These are phyloP conservation scores for Lophiotrema nucula DNA, from an alignment of 495 filamentous ascomycete genomes.

Conservation along the genomic window DNA sequence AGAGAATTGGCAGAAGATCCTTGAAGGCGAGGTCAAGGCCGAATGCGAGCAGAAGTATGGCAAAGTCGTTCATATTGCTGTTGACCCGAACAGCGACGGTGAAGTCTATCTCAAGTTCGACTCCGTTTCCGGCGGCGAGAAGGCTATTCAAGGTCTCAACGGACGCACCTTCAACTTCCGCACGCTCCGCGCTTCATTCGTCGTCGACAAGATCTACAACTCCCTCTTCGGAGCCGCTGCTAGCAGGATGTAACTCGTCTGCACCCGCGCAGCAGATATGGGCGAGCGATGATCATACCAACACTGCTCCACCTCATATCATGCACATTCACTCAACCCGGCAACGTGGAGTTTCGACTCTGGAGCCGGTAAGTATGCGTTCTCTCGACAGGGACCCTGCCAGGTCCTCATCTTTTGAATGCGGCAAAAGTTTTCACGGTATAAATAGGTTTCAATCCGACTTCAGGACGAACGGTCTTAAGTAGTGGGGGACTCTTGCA, in stretches of 20 bases:
- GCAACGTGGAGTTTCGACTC: too few relatives aligned
- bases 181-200: conserved; percentile 87
- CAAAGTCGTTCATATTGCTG: conserved; percentile 93
- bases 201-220: conserved; percentile 98
- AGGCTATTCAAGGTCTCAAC: conserved; percentile 95
- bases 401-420: too few relatives aligned
- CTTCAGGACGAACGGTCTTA: too few relatives aligned
- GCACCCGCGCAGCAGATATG: too few relatives aligned
- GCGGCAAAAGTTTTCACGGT: too few relatives aligned
- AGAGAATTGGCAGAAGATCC: conserved; percentile 84
- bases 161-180: conserved; percentile 90
- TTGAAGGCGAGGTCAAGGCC: conserved; percentile 88
- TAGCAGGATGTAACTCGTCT: conserved; percentile 1
- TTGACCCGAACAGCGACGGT: conserved; percentile 87
- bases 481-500: too few relatives aligned
- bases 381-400: too few relatives aligned
- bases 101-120: conserved; percentile 99
- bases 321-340: too few relatives aligned
- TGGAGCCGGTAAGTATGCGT: too few relatives aligned
- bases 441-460: too few relatives aligned
- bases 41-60: conserved; percentile 98
- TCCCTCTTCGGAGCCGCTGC: conserved; percentile 67
- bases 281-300: too few relatives aligned
- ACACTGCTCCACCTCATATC: too few relatives aligned
- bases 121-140: conserved; percentile 88